Base-by-base conservation (phyloP, 2,329 filamentous ascomycete species). In the Trichoderma aggressivum region DNA sequence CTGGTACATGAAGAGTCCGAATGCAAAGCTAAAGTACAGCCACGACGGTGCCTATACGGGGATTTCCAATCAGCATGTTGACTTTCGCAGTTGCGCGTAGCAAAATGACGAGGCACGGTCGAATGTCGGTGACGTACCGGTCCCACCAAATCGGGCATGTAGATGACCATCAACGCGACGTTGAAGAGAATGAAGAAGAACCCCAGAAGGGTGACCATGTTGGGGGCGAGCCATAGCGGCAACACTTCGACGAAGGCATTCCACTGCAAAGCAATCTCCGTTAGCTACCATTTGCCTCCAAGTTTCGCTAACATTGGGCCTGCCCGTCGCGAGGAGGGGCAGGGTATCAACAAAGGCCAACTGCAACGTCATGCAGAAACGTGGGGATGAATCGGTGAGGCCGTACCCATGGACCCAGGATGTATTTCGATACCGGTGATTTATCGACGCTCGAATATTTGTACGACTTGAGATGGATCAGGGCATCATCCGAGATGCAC, bases 391-490 rank as follows among this genome's bases (percentile, higher is more conserved):
- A 50, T 58, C 39, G 62, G 63, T 58, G 30, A 53, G 39, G 39
- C 47, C 91, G 81, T 92, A 98, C 96, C 85, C 97, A 99, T 79
- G 97, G 95, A 76, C 91, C 92, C 64, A 99, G 88, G 79, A 99
- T 93, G 82, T 98, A 97, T 81, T 94, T 89, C 71, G 96, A 98
- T 72, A 98, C 89, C 73, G 92, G 91, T 64, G 94, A 98, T 83
- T 97, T 95, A 86, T 99, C 96, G 82, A 99, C 94, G 78, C 92
- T 93, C 76, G 94, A 97, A 83, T 99, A 99, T 80, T 98, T 97
- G 90, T 99, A 99, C 72, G 91, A 91, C 83, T 94, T 96, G 77
- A 99, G 90, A 81, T 98, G 94, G 72, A 92, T 86, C 76, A 99
- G 88, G 69, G 94, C 94, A 78, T 98, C 94, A 77, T 97, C 94